These are phyloP conservation scores for Triadica sebifera DNA, from an alignment of 345 rosid species.

Conservation along the genomic window DNA sequence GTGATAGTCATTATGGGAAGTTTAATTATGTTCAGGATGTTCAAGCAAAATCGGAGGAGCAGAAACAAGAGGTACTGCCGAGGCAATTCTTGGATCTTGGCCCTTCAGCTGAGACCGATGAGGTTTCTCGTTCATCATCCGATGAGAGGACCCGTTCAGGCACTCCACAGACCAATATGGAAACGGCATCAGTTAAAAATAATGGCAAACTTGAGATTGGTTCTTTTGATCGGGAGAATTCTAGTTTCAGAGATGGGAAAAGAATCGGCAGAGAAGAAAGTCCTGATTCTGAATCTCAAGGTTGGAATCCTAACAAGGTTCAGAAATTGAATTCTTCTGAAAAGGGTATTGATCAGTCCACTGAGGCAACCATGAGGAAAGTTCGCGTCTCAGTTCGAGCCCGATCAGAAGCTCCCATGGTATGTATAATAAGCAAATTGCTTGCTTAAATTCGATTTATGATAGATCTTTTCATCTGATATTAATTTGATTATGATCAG, in stretches of 20 bases:
- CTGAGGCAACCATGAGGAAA: conserved; percentile 87
- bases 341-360: conserved; percentile 50
- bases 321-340: conserved; percentile 38
- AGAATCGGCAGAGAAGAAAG: conserved; percentile 59
- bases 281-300: conserved; percentile 61
- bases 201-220: conserved; percentile 32
- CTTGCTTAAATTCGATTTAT: neutral
- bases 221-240: conserved; percentile 33
- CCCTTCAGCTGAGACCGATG: conserved; percentile 44
- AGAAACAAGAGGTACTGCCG: conserved; percentile 44
- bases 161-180: conserved; percentile 35
- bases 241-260: conserved; percentile 39
- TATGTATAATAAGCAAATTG: conserved; percentile 15
- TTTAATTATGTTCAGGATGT: conserved; percentile 32
- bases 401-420: conserved; percentile 98
- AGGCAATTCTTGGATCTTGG: conserved; percentile 66
- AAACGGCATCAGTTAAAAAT: conserved; percentile 23
- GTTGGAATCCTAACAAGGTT: conserved; percentile 60
- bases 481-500: conserved; percentile 25
- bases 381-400: conserved; percentile 99
- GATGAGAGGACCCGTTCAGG: conserved; percentile 75
- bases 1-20: too few species aligned
- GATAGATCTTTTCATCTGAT: too few species aligned
- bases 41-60: conserved; percentile 41
- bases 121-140: conserved; percentile 57